phyloP scores from a whole-genome alignment of 805 yeast species.

The Kockiozyma suomiensis region DNA sequence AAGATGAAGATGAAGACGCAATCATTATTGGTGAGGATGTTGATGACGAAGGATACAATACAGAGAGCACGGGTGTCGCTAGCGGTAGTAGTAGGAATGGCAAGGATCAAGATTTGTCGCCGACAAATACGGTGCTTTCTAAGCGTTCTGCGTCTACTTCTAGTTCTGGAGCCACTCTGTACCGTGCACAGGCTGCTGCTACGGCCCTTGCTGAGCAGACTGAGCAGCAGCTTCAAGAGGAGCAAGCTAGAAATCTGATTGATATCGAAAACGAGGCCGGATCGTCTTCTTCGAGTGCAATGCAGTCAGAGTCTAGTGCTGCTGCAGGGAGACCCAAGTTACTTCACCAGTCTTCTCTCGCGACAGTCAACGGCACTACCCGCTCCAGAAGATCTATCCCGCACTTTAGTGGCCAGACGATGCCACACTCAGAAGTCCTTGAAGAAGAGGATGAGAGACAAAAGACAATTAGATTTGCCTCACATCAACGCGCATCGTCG shows the following conservation, averaged over 20 bases:
- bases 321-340: conserved; percentile 14
- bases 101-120: conserved; percentile 26
- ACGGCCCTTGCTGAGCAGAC: neutral
- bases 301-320: neutral
- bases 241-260: conserved; percentile 10
- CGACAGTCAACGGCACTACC: conserved; percentile 16
- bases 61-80: conserved; percentile 29
- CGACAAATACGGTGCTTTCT: conserved; percentile 11
- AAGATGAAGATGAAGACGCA: conserved; percentile 38
- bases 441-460: conserved; percentile 38
- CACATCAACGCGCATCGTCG: conserved; percentile 10
- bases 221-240: conserved; percentile 10
- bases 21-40: conserved; percentile 6
- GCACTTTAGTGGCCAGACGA: conserved; percentile 41
- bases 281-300: neutral
- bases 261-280: conserved; percentile 20
- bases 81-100: conserved; percentile 22
- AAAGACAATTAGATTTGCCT: conserved; percentile 30
- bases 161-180: conserved; percentile 22
- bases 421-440: conserved; percentile 40
- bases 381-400: conserved; percentile 36
- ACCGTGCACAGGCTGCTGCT: conserved; percentile 9
- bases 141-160: conserved; percentile 9
- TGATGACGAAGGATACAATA: conserved; percentile 19
- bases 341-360: conserved; percentile 26